Percentiles rank a stretch among this genome's conserved stretches.
Evolutionary conservation across 352 stramenopile species (phyloP).

Genomic region (Pythium pyrilobum): DNA sequence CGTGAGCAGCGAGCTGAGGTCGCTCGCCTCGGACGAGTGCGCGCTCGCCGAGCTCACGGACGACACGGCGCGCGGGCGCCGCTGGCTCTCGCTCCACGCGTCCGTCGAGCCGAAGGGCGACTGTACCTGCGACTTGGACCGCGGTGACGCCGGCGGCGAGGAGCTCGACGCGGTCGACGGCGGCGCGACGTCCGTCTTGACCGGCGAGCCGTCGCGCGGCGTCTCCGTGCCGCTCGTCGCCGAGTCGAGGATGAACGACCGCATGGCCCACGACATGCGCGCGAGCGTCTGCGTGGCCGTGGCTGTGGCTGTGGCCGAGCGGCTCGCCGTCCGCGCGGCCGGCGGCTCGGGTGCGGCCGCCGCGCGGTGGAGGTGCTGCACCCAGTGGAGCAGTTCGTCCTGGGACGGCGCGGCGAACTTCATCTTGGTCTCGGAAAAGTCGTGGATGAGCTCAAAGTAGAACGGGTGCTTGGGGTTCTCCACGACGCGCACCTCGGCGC

Average conservation of each 20-base stretch:
- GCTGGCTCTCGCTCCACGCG: constrained; percentile 18
- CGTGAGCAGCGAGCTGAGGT: constrained; percentile 6
- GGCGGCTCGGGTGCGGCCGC: constrained; percentile 46
- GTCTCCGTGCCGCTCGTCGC: background rate
- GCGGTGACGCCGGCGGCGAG: background rate
- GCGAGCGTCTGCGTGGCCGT: constrained; percentile 45
- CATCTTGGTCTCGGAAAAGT: constrained; percentile 67
- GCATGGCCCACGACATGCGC: constrained; percentile 74
- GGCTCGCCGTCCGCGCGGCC: constrained; percentile 8
- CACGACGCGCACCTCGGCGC: constrained; percentile 51
- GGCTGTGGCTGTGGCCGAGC: constrained; percentile 11
- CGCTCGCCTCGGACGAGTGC: constrained; percentile 16
- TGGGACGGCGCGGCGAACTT: constrained; percentile 66
- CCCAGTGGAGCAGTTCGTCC: constrained; percentile 57
- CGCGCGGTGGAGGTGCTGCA: constrained; percentile 45
- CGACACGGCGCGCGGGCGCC: constrained; percentile 8
- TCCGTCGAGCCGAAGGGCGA: constrained; percentile 15
- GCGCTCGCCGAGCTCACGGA: constrained; percentile 20
- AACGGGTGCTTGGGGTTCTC: constrained; percentile 67
- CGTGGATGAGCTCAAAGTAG: constrained; percentile 78
- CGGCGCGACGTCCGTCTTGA: background rate
- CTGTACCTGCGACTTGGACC: background rate
- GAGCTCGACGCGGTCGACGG: background rate
- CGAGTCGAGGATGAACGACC: constrained; percentile 67
- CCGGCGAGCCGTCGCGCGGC: background rate